A percentile compares a stretch with the other conserved stretches of the same genome.
Conservation (phyloP, 23 red algal genomes). For the Gracilariopsis chorda region DNA sequence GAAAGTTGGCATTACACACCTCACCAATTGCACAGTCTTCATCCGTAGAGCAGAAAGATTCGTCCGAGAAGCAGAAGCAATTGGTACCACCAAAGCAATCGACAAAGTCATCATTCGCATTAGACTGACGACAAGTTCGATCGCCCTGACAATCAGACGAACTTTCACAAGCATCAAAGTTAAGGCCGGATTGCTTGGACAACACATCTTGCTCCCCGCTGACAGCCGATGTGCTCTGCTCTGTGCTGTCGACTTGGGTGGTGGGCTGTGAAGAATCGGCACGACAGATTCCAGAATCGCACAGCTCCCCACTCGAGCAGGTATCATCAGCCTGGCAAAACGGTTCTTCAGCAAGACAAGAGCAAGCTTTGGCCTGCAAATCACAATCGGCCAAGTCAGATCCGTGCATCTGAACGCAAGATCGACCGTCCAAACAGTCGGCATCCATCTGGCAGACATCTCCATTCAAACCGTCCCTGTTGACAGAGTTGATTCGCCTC, state of each 20-base stretch:
- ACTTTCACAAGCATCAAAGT: background rate
- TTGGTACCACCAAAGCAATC: background rate
- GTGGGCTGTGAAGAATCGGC: background rate
- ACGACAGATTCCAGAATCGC: background rate
- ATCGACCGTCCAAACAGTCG: background rate
- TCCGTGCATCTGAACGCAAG: background rate
- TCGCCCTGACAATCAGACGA: background rate
- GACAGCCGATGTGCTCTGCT: background rate
- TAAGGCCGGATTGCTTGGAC: background rate
- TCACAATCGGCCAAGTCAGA: background rate
- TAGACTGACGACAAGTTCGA: background rate
- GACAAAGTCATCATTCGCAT: background rate
- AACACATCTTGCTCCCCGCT: too few relatives aligned
- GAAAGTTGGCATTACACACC: background rate
- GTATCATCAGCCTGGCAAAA: background rate
- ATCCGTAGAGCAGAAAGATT: background rate
- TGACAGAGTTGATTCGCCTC: too few relatives aligned
- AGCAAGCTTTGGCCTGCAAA: background rate
- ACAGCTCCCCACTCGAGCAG: background rate
- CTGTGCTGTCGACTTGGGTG: background rate
- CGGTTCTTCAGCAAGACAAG: background rate
- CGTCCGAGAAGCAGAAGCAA: background rate
- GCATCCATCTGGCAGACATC: background rate
- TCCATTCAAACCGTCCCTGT: background rate
- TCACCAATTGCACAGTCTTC: background rate